These are phyloP conservation scores for Cladosporium sp. DNA, from an alignment of 2,329 filamentous ascomycete genomes.

Conservation along the genomic window DNA sequence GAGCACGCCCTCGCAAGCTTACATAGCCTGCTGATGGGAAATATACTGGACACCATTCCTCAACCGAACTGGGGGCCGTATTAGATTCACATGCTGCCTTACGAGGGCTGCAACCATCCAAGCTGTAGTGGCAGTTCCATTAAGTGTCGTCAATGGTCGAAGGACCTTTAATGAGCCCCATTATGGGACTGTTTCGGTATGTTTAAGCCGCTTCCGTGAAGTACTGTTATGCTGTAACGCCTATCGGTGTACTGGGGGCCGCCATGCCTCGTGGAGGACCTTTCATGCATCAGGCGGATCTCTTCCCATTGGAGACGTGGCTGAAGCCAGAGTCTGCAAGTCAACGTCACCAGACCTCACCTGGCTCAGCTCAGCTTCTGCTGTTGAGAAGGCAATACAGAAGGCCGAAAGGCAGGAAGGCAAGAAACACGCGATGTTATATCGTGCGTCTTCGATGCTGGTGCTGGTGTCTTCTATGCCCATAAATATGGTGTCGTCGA, in stretches of 20 bases:
- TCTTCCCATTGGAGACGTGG: background rate
- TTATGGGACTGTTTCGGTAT: background rate
- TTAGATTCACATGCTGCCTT: background rate
- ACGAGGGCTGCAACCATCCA: background rate
- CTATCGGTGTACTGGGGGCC: background rate
- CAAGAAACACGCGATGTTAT: background rate
- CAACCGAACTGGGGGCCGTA: background rate
- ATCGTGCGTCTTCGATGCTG: background rate
- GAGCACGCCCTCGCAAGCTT: background rate
- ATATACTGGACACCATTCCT: background rate
- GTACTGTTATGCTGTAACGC: background rate
- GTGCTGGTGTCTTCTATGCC: background rate
- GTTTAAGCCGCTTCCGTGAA: background rate
- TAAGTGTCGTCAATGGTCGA: background rate
- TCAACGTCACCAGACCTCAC: background rate
- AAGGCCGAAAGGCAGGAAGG: background rate
- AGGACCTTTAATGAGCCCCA: background rate
- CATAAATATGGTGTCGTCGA: background rate
- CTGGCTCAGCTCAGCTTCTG: background rate
- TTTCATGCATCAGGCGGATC: background rate
- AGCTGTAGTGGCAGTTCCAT: background rate
- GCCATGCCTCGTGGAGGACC: background rate
- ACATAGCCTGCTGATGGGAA: background rate
- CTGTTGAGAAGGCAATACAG: background rate
- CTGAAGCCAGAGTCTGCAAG: background rate